Base-by-base conservation (phyloP, 2,329 filamentous ascomycete genomes). In the Grosmannia huntii region DNA sequence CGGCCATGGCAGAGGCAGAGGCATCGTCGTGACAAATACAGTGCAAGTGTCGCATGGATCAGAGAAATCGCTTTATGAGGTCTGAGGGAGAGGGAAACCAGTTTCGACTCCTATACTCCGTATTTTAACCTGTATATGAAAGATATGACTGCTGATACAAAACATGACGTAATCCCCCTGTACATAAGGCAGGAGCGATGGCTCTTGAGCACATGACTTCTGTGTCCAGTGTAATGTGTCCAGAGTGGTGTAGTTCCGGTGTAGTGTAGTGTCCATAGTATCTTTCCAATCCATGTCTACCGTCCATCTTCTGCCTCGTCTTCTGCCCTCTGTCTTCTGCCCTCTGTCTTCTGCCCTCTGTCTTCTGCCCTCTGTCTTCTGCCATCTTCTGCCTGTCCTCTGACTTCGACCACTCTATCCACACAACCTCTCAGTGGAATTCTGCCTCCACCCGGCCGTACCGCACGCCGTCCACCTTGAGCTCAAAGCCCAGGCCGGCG, bases 391-490 rank as follows among this genome's bases (percentile, higher is more conserved):
- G n/a, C n/a, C n/a, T n/a, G n/a, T n/a, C n/a, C n/a, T n/a, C n/a
- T n/a, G n/a, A n/a, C n/a, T n/a, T n/a, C n/a, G n/a, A n/a, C n/a
- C n/a, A n/a, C n/a, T n/a, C n/a, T n/a, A n/a, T n/a, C n/a, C n/a
- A n/a, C n/a, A n/a, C n/a, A n/a, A n/a, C n/a, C n/a, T n/a, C 54
- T 74, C 63, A 88, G 67, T 89, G 85, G 69, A 92, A 91, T 63
- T 90, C 87, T 0, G 87, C 87, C 66, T 88, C 84, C 1, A 91
- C 88, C 60, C 83, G 77, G 10, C 87, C 88, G 70, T 91, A 91
- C 62, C 86, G 76, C 19, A 88, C 82, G 0, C 86, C 87, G 66
- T 90, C 87, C 14, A 91, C 87, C 71, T 87, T 87, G 57, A 91
- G 71, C 71, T 91, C 87, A 69, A 91, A 91, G 2, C 85, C 82